Evolutionary conservation across 108 stramenopile genomes (phyloP), one percentile per base, ranked within the genome.

Genomic region (Fragilaria crotonensis): DNA sequence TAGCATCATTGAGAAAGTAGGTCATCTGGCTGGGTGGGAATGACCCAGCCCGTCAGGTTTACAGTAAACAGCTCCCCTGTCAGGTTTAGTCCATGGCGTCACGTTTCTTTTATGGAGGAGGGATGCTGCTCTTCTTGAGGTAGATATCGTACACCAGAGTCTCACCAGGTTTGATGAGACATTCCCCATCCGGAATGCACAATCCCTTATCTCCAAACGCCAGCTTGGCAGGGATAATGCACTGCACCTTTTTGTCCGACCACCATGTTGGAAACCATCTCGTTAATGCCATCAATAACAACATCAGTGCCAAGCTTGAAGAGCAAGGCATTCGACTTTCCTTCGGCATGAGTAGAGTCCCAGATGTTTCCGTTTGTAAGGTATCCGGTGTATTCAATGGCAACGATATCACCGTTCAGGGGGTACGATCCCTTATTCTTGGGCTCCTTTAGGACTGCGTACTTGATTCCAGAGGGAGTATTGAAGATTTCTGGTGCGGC

Each of bases 321-420:
- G 23, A 83, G 57, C 5, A 92, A 71, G 11, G 78, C 85, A 49
- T 86, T 89, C 17, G 56, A 32, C 68, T 84, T 89, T 33, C 90
- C 90, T 53, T 80, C 77, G 26, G 80, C 59, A 57, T 92, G 90
- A n/a, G 87, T 87, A n/a, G 79, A 80, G 66, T 92, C 90, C 58
- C 88, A 92, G 51, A 92, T 92, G 5, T 78, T 66, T 18, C 90
- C 90, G 54, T 81, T 79, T 1, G 79, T 50, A 3, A 92, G 64
- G 48, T 92, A 92, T 25, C 90, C 90, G 32, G 90, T 92, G 81
- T 88, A 92, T 48, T 87, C 86, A 58, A 92, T 78, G 25, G 78
- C 90, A 21, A 85, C 78, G 46, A 92, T 84, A 48, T 92, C 90
- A 20, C 85, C 85, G 45, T 67, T 50, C 26, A 70, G 70, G 2